A percentile compares a stretch with the other conserved stretches of the same genome.
These are phyloP conservation scores for Ophiorrhiza pumila DNA, from an alignment of 257 asterid genomes.

Conservation along the genomic window DNA sequence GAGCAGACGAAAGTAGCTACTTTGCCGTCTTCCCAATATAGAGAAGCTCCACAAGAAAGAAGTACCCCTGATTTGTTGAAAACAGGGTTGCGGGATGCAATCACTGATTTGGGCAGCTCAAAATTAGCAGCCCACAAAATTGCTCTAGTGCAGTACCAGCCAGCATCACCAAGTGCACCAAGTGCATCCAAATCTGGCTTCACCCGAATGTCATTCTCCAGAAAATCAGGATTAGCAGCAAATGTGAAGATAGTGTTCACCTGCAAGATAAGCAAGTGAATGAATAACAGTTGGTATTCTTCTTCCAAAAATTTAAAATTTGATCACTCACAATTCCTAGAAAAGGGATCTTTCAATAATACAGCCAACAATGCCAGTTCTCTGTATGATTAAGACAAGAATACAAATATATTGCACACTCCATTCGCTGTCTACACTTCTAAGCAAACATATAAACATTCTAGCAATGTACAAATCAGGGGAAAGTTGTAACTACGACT, in stretches of 20 bases:
- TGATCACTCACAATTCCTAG: too few species aligned
- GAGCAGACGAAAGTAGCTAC: conserved; percentile 59
- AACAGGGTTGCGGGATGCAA: conserved; percentile 27
- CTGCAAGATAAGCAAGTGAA: conserved; percentile 17
- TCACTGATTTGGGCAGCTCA: conserved; percentile 33
- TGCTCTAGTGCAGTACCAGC: conserved; percentile 37
- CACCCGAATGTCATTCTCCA: conserved; percentile 38
- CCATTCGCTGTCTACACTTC: conserved; percentile 5
- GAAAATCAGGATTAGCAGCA: conserved; percentile 27
- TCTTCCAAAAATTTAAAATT: too few species aligned
- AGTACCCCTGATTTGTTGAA: conserved; percentile 34
- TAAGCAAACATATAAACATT: not conserved
- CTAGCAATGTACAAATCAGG: not conserved
- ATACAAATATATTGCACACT: not conserved
- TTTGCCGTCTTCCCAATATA: conserved; percentile 41
- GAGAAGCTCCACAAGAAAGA: conserved; percentile 36
- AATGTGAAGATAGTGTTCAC: conserved; percentile 27
- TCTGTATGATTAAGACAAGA: not conserved
- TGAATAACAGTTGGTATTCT: too few species aligned
- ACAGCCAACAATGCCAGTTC: not conserved
- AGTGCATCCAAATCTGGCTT: conserved; percentile 43
- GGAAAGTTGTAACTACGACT: not conserved
- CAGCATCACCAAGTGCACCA: conserved; percentile 42
- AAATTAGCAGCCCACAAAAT: conserved; percentile 36
- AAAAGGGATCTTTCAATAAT: not conserved